Conservation (phyloP, 1,284 basidiomycete species). For the Tetrapyrgos nigripes region DNA sequence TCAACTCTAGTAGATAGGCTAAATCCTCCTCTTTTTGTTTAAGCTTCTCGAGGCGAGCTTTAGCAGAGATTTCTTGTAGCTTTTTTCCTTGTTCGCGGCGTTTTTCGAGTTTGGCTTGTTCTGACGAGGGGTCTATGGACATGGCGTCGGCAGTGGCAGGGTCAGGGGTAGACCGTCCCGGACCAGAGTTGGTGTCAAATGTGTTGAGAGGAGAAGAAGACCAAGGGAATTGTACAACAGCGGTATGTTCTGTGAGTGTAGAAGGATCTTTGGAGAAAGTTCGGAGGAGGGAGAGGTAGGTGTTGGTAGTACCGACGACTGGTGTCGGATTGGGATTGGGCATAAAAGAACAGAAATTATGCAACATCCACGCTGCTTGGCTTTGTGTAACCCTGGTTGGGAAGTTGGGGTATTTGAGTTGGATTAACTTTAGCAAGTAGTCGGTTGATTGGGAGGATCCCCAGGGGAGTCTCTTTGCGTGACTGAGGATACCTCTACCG, state of each 20-base stretch:
- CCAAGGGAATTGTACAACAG: slow-evolving; percentile 89
- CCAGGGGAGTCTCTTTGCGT: slow-evolving; percentile 93
- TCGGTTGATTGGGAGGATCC: slow-evolving; percentile 92
- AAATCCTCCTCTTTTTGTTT: slow-evolving; percentile 86
- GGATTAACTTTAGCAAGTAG: slow-evolving; percentile 90
- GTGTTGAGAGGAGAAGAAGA: slow-evolving; percentile 51
- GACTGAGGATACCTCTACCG: slow-evolving; percentile 82
- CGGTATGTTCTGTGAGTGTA: slow-evolving; percentile 69
- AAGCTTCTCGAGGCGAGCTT: slow-evolving; percentile 86
- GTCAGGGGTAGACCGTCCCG: background rate
- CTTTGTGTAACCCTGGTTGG: slow-evolving; percentile 62
- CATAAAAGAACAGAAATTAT: slow-evolving; percentile 85
- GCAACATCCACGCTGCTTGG: slow-evolving; percentile 87
- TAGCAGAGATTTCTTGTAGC: slow-evolving; percentile 93
- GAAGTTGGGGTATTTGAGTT: slow-evolving; percentile 96
- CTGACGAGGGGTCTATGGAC: too few relatives aligned
- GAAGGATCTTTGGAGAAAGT: slow-evolving; percentile 63
- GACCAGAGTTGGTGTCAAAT: background rate
- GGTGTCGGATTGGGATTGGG: background rate
- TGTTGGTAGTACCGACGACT: background rate
- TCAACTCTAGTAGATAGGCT: slow-evolving; percentile 73
- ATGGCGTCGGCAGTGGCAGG: too few relatives aligned
- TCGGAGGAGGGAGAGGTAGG: slow-evolving; percentile 72
- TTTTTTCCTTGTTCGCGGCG: slow-evolving; percentile 86
- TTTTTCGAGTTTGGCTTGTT: slow-evolving; percentile 81